Base-by-base conservation (phyloP, 176 grass and related monocot genomes). In the Stipa capillata region DNA sequence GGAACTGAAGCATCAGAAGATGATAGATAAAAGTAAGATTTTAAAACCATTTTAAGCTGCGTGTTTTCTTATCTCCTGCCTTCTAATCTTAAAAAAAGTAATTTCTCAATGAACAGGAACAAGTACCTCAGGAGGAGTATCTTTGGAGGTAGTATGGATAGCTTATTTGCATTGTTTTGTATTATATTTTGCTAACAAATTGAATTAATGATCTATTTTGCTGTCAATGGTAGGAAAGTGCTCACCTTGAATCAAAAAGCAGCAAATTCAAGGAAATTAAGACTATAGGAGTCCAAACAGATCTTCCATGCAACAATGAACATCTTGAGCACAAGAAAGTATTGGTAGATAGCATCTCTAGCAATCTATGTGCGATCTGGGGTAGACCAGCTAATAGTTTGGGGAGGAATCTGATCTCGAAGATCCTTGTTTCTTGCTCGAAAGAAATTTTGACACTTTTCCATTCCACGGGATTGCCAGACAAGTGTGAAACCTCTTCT, bases 351-450 rank as follows among this genome's bases (percentile, higher is more conserved):
- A 77, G 39, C 44, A 90, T 92, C 53, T 92, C 85, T 72, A 85
- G 70, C 72, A 85, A 79, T 36, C 86, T 92, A 42, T 63, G 83
- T 82, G 73, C 70, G 73, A 78, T 84, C 10, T 97, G 87, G 94
- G 87, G 58, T 59, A 69, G 52, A 51, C 79, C 86, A 36, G 56
- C 71, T 65, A 92, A 78, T 79, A 67, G 50, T 87, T 43, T 47
- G 18, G 45, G 74, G 29, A 80, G 72, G 51, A 82, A 67, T 50
- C 69, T 94, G 54, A 87, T 90, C 10, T 92, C 85, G 24, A 90
- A 82, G 79, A 83, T 94, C 58, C 43, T 82, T 32, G 79, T 78
- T 67, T 94, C 91, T 72, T 97, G 94, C 85, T 92, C 91, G 27
- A 82, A 85, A 83, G 94, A 94, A 72, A 78, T 94, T 76, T 85